Evolutionary conservation across 208 protist species (phyloP), one percentile per base, ranked within the genome.

Genomic region (Acanthamoeba polyphaga): DNA sequence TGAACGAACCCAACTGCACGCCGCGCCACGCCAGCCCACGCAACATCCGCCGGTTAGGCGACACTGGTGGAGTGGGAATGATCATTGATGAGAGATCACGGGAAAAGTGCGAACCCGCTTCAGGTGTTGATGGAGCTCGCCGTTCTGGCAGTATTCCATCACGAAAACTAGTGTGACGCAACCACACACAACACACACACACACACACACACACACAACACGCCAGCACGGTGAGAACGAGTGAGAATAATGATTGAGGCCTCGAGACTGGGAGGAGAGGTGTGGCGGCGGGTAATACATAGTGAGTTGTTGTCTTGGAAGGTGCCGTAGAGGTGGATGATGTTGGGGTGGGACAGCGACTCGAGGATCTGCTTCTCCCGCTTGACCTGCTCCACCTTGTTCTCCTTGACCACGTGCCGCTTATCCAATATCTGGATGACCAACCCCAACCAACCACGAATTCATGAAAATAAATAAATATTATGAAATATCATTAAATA

Each of bases 331-430:
- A 92, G 87, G 58, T n/a, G 60, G 29, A 92, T 92, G 22, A 92
- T 72, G 62, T 76, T 76, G 34, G 87, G 87, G 34, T 92, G 87
- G 0, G 53, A 92, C 17, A 92, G 32, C 9, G 87, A 92, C n/a
- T 92, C 60, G 34, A 92, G 62, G 38, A 92, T 92, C 53, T 92
- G 32, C 34, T 92, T 92, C 32, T 92, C 87, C 19, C 87, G n/a
- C 22, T 38, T 76, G 53, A 92, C 87, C 80, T 88, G 80, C 9
- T 62, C 80, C 19, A 76, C 68, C n/a, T 88, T 88, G 38, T 34
- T 34, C 27, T 29, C 24, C 53, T 88, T 88, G 22, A 64, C 80
- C 12, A 53, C 22, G 53, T 88, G 53, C 27, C 53, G 80, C 29
- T 64, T 88, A 7, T 88, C 53, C 53, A 88, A 17, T 15, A 88